Evolutionary conservation across 257 asterid genomes (phyloP).

Genomic region (Solanum neorickii): DNA sequence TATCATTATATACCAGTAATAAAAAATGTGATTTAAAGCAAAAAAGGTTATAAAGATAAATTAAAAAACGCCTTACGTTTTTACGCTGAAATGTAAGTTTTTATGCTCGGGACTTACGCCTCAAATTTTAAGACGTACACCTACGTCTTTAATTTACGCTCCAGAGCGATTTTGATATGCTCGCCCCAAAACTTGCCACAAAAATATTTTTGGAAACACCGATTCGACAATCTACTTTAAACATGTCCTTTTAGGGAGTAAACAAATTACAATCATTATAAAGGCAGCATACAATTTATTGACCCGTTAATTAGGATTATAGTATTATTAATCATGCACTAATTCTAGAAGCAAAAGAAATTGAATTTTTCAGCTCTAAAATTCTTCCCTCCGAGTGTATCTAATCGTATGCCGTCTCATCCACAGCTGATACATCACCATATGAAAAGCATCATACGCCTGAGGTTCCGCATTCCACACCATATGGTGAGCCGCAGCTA

Average conservation of each 20-base stretch:
- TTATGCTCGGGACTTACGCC: too few relatives aligned
- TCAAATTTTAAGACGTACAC: too few relatives aligned
- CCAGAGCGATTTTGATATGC: too few relatives aligned
- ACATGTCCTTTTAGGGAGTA: neutral
- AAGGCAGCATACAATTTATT: neutral
- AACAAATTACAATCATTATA: neutral
- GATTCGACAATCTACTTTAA: too few relatives aligned
- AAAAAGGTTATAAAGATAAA: too few relatives aligned
- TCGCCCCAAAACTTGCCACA: too few relatives aligned
- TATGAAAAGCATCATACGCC: conserved; percentile 68
- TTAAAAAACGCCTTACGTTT: too few relatives aligned
- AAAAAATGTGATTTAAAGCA: too few relatives aligned
- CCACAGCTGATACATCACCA: conserved; percentile 93
- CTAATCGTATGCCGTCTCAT: conserved; percentile 69
- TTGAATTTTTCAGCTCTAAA: neutral
- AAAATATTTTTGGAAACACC: too few relatives aligned
- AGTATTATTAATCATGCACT: neutral
- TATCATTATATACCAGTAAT: too few relatives aligned
- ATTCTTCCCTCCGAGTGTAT: conserved; percentile 47
- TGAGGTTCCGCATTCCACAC: conserved; percentile 66
- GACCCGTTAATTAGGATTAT: neutral
- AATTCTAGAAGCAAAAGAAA: neutral
- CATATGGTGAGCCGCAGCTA: conserved; percentile 62
- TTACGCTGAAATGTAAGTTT: rapidly evolving
- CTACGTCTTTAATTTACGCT: too few relatives aligned